Base-by-base conservation (phyloP, 2,329 filamentous ascomycete species). In the Talaromyces sp. region DNA sequence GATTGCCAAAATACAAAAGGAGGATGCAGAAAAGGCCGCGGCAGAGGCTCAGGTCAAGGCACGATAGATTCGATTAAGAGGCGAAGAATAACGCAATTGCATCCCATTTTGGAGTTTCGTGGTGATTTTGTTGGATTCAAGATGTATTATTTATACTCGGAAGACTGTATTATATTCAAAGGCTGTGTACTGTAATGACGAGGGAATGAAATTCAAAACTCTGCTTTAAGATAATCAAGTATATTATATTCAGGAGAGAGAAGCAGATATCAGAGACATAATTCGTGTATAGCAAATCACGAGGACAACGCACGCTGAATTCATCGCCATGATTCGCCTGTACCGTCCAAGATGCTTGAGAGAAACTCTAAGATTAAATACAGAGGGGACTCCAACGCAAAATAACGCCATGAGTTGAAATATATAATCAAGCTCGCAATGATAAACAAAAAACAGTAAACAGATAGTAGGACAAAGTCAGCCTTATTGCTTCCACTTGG, bases 1-100 rank as follows among this genome's bases (percentile, higher is more conserved):
- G 27, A 82, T 97, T 69, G 89, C 90, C 72, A 87, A 87, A 74
- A 85, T 97, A 71, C 84, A 90, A 75, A 84, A 83, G 56, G 89
- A 94, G 76, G 90, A 90, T 68, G 91, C 90, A 13, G 82, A 84
- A 68, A 83, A 85, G 77, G 83, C 91, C 75, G 72, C 76, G 50
- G 75, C 81, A 64, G 67, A 77, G 65, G 79, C 78, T 68, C 67
- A 77, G 65, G 79, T 78, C 69, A 68, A 60, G 11, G 31, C 47
- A 13, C 33, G 35, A 47, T 65, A 62, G 24, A 59, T 78, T 69
- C 73, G 84, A 73, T 13, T 8, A 71, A 72, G 41, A 72, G 67
- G 58, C 73, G 65, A 70, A 59, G 61, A 27, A 59, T 33, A 43
- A 56, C n/a, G 19, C 3, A 24, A 5, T 7, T 54, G 54, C 19